phyloP scores from a whole-genome alignment of 257 asterid species.

The Capsicum rhomboideum region DNA sequence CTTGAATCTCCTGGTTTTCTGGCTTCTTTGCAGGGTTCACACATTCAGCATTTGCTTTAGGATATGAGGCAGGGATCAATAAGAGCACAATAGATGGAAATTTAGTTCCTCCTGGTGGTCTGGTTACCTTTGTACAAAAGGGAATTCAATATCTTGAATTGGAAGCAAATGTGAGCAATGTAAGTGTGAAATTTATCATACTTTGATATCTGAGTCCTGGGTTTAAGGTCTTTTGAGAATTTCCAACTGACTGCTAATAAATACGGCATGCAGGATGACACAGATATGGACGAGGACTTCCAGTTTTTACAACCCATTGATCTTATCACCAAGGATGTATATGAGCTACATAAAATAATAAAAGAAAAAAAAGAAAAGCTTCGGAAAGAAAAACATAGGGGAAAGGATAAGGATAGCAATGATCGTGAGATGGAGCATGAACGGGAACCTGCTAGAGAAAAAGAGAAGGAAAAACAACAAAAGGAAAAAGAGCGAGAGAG shows the following conservation, averaged over 20 bases:
- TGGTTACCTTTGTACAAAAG: slow-evolving; percentile 76
- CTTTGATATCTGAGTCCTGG: neutral
- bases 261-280: slow-evolving; percentile 59
- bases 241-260: slow-evolving; percentile 16
- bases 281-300: slow-evolving; percentile 73
- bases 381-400: slow-evolving; percentile 50
- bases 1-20: neutral
- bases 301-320: slow-evolving; percentile 83
- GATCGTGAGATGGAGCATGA: slow-evolving; percentile 56
- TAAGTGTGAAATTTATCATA: slow-evolving; percentile 23
- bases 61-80: slow-evolving; percentile 81
- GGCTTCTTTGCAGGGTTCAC: slow-evolving; percentile 59
- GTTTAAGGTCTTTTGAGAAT: slow-evolving; percentile 3
- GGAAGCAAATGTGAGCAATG: slow-evolving; percentile 73
- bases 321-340: slow-evolving; percentile 77
- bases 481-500: slow-evolving; percentile 48
- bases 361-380: slow-evolving; percentile 67
- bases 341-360: slow-evolving; percentile 66
- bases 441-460: slow-evolving; percentile 35
- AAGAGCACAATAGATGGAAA: slow-evolving; percentile 72
- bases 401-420: slow-evolving; percentile 52
- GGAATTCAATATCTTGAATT: slow-evolving; percentile 92
- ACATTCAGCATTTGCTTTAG: slow-evolving; percentile 84
- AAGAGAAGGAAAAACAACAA: slow-evolving; percentile 57
- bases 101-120: slow-evolving; percentile 95